phyloP scores from a whole-genome alignment of 768 basidiomycete species.

The Termitomyces heimii region DNA sequence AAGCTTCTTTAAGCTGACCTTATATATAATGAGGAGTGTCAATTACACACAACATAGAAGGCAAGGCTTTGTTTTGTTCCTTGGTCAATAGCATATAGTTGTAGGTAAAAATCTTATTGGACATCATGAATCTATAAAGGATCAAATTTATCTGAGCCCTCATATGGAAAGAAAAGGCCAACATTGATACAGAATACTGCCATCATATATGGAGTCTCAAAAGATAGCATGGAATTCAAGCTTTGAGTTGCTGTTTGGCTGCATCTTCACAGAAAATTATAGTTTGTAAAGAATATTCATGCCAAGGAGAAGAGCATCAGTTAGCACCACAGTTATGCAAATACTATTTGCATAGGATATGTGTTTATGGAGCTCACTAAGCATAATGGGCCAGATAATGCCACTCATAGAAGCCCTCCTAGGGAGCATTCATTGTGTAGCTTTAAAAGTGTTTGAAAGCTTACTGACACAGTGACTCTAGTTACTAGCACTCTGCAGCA shows the following conservation, averaged over 20 bases:
- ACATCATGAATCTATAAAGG: slow-evolving; percentile 10
- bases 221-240: slow-evolving; percentile 26
- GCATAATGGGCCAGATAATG: slow-evolving; percentile 45
- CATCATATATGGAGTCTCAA: slow-evolving; percentile 30
- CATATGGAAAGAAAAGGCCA: slow-evolving; percentile 52
- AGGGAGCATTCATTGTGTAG: neutral
- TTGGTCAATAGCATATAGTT: slow-evolving; percentile 40
- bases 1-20: neutral
- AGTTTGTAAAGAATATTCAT: slow-evolving; percentile 29
- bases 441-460: slow-evolving; percentile 12
- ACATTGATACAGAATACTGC: slow-evolving; percentile 24
- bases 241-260: neutral
- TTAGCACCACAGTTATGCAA: slow-evolving; percentile 27
- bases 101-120: slow-evolving; percentile 45
- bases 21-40: neutral
- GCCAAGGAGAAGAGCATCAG: slow-evolving; percentile 23
- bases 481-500: slow-evolving; percentile 30
- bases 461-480: slow-evolving; percentile 37
- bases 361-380: slow-evolving; percentile 26
- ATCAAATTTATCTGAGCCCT: slow-evolving; percentile 15
- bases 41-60: slow-evolving; percentile 39
- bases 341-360: slow-evolving; percentile 29
- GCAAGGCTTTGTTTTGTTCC: slow-evolving; percentile 32
- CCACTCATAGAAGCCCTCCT: slow-evolving; percentile 46
- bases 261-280: slow-evolving; percentile 7